A percentile compares a stretch with the other conserved stretches of the same genome.
Conservation (phyloP, 1,284 basidiomycete species). For the Amylostereum areolatum region DNA sequence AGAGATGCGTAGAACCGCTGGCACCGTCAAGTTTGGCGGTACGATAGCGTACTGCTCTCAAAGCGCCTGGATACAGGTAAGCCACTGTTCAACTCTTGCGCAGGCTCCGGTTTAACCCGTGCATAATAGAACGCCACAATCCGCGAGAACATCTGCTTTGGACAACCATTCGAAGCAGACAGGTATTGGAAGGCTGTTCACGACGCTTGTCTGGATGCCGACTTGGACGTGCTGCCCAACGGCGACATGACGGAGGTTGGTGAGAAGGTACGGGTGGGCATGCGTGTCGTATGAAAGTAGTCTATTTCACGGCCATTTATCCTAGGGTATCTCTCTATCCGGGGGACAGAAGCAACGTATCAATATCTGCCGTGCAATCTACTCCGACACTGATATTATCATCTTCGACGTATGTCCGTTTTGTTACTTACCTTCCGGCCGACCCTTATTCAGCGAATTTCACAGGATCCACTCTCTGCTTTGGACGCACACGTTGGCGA, state of each 20-base stretch:
- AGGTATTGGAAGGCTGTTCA: slow-evolving; percentile 74
- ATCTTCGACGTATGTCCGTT: slow-evolving; percentile 61
- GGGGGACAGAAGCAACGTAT: slow-evolving; percentile 78
- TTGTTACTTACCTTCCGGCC: neutral
- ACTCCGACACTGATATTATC: slow-evolving; percentile 80
- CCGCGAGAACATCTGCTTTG: slow-evolving; percentile 83
- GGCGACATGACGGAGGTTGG: slow-evolving; percentile 89
- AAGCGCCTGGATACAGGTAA: slow-evolving; percentile 52
- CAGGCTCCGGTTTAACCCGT: neutral
- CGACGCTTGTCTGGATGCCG: slow-evolving; percentile 72
- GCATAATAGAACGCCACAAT: slow-evolving; percentile 56
- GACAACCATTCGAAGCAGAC: slow-evolving; percentile 72
- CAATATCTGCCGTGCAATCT: slow-evolving; percentile 81
- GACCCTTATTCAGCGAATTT: neutral
- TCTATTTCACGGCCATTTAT: neutral
- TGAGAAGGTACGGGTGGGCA: slow-evolving; percentile 49
- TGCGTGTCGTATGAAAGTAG: neutral
- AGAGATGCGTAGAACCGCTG: slow-evolving; percentile 66
- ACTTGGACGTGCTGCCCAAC: slow-evolving; percentile 76
- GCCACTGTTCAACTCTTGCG: slow-evolving; percentile 5
- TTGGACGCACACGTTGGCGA: slow-evolving; percentile 88
- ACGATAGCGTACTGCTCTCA: slow-evolving; percentile 51
- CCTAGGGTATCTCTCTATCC: slow-evolving; percentile 69
- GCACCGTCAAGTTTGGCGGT: slow-evolving; percentile 58
- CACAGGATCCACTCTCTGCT: slow-evolving; percentile 67